Evolutionary conservation across 768 basidiomycete genomes (phyloP).

Genomic region (Amanita phalloides): DNA sequence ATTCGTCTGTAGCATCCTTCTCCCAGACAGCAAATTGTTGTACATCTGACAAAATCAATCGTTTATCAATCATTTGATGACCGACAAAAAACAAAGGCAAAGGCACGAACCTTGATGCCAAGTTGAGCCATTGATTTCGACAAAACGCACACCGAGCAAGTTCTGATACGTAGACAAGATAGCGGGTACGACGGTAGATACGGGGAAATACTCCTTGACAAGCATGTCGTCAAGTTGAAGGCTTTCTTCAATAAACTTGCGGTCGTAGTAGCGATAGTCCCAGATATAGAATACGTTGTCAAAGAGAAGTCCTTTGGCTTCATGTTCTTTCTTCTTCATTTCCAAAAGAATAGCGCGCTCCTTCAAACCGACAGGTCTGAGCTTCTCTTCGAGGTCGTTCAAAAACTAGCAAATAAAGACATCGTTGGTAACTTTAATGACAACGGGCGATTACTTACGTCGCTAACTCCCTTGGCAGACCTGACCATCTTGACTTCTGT

Average conservation of each 20-base stretch:
- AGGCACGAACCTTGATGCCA: conserved; percentile 70
- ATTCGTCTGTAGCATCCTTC: conserved; percentile 55
- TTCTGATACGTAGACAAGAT: conserved; percentile 81
- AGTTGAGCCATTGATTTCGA: conserved; percentile 45
- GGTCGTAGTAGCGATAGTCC: conserved; percentile 76
- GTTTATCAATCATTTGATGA: background rate
- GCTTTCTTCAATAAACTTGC: conserved; percentile 53
- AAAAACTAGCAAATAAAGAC: conserved; percentile 44
- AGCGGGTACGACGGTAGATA: conserved; percentile 69
- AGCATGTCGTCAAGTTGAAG: conserved; percentile 65
- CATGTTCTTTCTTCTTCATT: conserved; percentile 68
- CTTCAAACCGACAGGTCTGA: conserved; percentile 60
- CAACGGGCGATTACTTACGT: conserved; percentile 26
- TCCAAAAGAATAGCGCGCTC: conserved; percentile 59
- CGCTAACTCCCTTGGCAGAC: conserved; percentile 44
- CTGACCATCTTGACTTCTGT: conserved; percentile 87
- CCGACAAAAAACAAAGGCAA: background rate
- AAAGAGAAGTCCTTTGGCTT: conserved; percentile 44
- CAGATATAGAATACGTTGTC: conserved; percentile 73
- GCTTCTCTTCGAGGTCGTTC: conserved; percentile 60
- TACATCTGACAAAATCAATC: conserved; percentile 39
- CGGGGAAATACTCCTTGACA: conserved; percentile 88
- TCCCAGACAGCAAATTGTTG: conserved; percentile 84
- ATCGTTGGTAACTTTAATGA: conserved; percentile 2
- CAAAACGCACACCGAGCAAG: conserved; percentile 67